A percentile compares a stretch with the other conserved stretches of the same genome.
Conservation (phyloP, 768 basidiomycete species). For the Leccinum aurantiacum region DNA sequence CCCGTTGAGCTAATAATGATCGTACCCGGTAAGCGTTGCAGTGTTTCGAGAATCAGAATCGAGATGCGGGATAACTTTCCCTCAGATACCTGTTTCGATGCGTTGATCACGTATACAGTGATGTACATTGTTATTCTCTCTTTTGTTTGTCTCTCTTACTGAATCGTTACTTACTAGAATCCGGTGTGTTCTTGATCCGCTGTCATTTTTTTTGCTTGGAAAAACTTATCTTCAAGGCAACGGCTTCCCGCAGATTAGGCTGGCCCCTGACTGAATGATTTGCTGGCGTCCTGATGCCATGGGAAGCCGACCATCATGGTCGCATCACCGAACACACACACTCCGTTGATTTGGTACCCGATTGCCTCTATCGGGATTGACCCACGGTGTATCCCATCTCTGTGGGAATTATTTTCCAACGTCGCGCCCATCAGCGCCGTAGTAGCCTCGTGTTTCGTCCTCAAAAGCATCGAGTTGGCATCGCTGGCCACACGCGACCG, state of each 20-base stretch:
- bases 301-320: not conserved
- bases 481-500: not conserved
- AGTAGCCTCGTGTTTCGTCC: not conserved
- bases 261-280: slow-evolving; percentile 11
- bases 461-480: not conserved
- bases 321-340: not conserved
- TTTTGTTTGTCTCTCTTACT: slow-evolving; percentile 9
- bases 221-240: not conserved
- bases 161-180: slow-evolving; percentile 1
- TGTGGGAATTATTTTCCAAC: slow-evolving; percentile 18
- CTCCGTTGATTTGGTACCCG: slow-evolving; percentile 19
- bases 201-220: slow-evolving; percentile 11
- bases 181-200: slow-evolving; percentile 3
- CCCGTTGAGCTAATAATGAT: not conserved
- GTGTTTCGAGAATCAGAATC: not conserved
- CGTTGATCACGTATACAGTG: slow-evolving; percentile 11
- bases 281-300: not conserved
- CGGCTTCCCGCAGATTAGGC: slow-evolving; percentile 1
- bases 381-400: slow-evolving; percentile 17
- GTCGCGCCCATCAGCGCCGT: slow-evolving; percentile 1
- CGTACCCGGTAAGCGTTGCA: too few species aligned
- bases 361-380: slow-evolving; percentile 1
- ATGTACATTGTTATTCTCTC: not conserved
- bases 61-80: not conserved
- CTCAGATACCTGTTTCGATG: not conserved